Evolutionary conservation across 78 protist species (phyloP).

Genomic region (Parvularia atlantis): DNA sequence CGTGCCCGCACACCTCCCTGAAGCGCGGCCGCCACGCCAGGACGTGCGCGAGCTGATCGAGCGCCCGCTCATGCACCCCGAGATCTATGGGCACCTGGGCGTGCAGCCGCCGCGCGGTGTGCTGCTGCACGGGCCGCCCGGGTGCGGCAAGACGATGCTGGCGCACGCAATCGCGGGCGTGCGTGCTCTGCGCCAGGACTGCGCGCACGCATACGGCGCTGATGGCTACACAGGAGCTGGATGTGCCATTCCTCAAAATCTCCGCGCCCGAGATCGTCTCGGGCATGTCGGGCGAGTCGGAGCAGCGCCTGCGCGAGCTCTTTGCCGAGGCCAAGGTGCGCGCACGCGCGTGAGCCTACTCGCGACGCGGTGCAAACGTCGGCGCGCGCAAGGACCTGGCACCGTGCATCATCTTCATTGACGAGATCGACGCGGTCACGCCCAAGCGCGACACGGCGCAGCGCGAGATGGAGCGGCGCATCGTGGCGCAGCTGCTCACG

Average conservation of each 20-base stretch:
- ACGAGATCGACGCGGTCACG: slow-evolving; percentile 95
- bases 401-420: slow-evolving; percentile 90
- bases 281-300: slow-evolving; percentile 92
- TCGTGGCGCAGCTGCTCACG: slow-evolving; percentile 94
- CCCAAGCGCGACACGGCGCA: slow-evolving; percentile 86
- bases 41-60: slow-evolving; percentile 35
- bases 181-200: background rate
- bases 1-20: too few relatives aligned
- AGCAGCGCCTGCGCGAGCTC: slow-evolving; percentile 67
- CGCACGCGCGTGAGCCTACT: background rate
- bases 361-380: background rate
- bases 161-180: slow-evolving; percentile 80
- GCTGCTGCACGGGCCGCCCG: slow-evolving; percentile 85
- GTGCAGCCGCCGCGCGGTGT: slow-evolving; percentile 68
- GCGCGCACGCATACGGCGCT: too few relatives aligned
- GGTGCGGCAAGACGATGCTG: slow-evolving; percentile 83
- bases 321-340: slow-evolving; percentile 47
- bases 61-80: slow-evolving; percentile 21
- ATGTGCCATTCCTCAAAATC: slow-evolving; percentile 47
- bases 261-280: slow-evolving; percentile 87
- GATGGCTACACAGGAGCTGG: background rate
- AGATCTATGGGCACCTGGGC: slow-evolving; percentile 42
- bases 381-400: too few relatives aligned
- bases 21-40: background rate
- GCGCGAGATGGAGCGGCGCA: slow-evolving; percentile 93